Base-by-base conservation (phyloP, 768 basidiomycete species). In the Austroboletus eburneus region DNA sequence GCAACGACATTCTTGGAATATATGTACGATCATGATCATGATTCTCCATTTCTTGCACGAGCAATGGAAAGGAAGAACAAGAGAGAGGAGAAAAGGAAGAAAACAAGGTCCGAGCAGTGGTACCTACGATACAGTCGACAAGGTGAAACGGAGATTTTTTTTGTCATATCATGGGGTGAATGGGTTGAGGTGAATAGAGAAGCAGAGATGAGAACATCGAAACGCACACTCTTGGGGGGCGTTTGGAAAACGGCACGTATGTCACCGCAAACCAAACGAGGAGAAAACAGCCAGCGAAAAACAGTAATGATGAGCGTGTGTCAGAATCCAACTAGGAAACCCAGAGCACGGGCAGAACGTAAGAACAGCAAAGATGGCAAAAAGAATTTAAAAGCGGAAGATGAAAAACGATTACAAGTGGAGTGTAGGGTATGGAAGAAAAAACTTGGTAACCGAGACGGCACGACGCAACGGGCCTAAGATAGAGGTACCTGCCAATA, bases 121-220 rank as follows among this genome's bases (percentile, higher is more conserved):
- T 36, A 49, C 53, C 30, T 68, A 67, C 48, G 51, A 47, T 66
- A 66, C 64, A 66, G 27, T 62, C 49, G 56, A 32, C 54, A 57
- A 55, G 30, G 30, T 46, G 41, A 39, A 44, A 39, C 30, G 4
- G 45, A 57, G 46, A 64, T 62, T 62, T 61, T 62, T 62, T 61
- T 59, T 56, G 54, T 48, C 61, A 57, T 63, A 64, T 63, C 48
- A 43, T 32, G 17, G 34, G 17, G 17, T 35, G 34, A 18, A 17
- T 41, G 39, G 38, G 50, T 45, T 47, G 50, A 13, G 45, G 48
- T 49, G 43, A 16, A 36, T 14, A 36, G 24, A 20, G 43, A 33
- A 49, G 49, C 32, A 58, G 33, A 17, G 14, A 12, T 16, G 12
- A 24, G 30, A 33, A 40, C 37, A 16, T 30, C 25, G 30, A 41